Base-by-base conservation (phyloP, 768 basidiomycete genomes). In the Leccinellum luteum region DNA sequence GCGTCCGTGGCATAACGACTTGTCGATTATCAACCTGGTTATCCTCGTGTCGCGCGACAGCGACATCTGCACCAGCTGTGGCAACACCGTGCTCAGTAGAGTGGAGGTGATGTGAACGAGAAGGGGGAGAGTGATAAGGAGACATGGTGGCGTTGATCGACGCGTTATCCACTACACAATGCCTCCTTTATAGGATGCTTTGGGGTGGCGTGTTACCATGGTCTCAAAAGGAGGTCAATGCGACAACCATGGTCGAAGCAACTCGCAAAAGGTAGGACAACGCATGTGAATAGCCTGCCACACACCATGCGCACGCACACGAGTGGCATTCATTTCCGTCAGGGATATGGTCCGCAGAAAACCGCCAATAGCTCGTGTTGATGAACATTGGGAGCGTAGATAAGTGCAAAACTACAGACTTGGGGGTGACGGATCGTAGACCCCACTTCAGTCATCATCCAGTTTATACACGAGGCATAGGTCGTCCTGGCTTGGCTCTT, bases 401-500 rank as follows among this genome's bases (percentile, higher is more conserved):
- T 27, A 54, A 38, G 19, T 44, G 50, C 43, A 47, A 48, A 54
- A 54, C 44, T 61, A 62, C n/a, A 49, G 25, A 53, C 23, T 17
- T 21, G 58, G 52, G 23, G 10, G 21, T 2, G 35, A 38, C 38
- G 0, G 38, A n/a, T 51, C 51, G 43, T 38, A 21, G 34, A 43
- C 12, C 19, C 41, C 54, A 53, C 23, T 10, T 12, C 45, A 31
- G 30, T 23, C 19, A 12, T 12, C 27, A 32, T 28, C 31, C 30
- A 41, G 7, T 44, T 34, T 13, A 60, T 60, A 51, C 83, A 48
- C 89, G 82, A 51, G 88, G 89, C 64, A 91, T 75, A 44, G 74
- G 76, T 61, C 79, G 79, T 28, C 79, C 79, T 73, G 75, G 62
- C 60, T 79, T 70, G 4, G 69, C 69, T 64, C 76, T 79, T 63